Evolutionary conservation across 2,329 filamentous ascomycete genomes (phyloP).

Genomic region (Blumeria graminis): DNA sequence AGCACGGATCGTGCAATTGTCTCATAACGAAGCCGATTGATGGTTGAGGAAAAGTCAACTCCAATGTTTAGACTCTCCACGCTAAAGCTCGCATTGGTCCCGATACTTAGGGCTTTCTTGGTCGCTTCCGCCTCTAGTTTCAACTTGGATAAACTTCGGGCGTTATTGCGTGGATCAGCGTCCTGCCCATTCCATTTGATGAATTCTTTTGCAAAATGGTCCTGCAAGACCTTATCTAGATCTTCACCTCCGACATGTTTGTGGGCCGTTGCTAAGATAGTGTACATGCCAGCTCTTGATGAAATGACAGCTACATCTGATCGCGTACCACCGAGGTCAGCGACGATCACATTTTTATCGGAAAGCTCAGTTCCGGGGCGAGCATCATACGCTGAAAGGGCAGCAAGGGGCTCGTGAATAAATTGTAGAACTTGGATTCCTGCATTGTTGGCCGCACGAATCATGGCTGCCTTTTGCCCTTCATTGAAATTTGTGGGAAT

Average conservation of each 20-base stretch:
- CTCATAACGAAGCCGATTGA: slow-evolving; percentile 88
- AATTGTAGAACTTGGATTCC: slow-evolving; percentile 79
- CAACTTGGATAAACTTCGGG: slow-evolving; percentile 69
- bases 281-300: slow-evolving; percentile 88
- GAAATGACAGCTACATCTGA: slow-evolving; percentile 81
- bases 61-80: slow-evolving; percentile 79
- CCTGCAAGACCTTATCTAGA: slow-evolving; percentile 75
- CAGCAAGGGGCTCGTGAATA: slow-evolving; percentile 74
- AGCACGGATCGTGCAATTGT: slow-evolving; percentile 71
- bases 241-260: slow-evolving; percentile 75
- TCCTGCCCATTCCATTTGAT: slow-evolving; percentile 59
- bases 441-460: slow-evolving; percentile 53
- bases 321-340: slow-evolving; percentile 76
- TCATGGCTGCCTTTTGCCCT: slow-evolving; percentile 60
- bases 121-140: slow-evolving; percentile 75
- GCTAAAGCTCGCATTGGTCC: slow-evolving; percentile 71
- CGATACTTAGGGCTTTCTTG: slow-evolving; percentile 78
- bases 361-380: slow-evolving; percentile 45
- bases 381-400: slow-evolving; percentile 77
- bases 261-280: slow-evolving; percentile 73
- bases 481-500: slow-evolving; percentile 86
- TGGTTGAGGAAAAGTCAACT: slow-evolving; percentile 70
- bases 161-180: slow-evolving; percentile 57
- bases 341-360: slow-evolving; percentile 81
- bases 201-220: slow-evolving; percentile 97